Conservation (phyloP, 805 yeast species). For the Clavispora carvajalis region DNA sequence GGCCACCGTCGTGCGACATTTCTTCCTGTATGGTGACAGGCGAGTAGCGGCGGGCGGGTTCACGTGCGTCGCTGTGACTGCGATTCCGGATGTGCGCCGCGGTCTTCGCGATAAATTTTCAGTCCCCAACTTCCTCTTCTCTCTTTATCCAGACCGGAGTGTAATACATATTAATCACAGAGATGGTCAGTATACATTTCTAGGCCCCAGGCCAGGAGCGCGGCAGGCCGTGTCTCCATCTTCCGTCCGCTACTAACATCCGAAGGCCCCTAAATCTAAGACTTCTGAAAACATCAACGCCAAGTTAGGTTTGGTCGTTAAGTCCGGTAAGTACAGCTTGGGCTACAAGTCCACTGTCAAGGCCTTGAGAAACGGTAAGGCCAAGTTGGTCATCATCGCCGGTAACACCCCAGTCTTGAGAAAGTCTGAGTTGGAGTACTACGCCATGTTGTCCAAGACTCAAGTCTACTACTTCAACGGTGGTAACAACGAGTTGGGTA, state of each 20-base stretch:
- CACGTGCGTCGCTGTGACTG: slow-evolving; percentile 6
- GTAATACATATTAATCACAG: slow-evolving; percentile 56
- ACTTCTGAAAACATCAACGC: slow-evolving; percentile 95
- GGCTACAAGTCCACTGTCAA: slow-evolving; percentile 99
- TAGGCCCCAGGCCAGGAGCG: not conserved
- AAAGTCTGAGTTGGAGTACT: slow-evolving; percentile 99
- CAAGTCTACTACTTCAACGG: slow-evolving; percentile 98
- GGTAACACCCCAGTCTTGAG: slow-evolving; percentile 99
- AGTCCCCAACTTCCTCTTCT: not conserved
- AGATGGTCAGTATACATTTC: slow-evolving; percentile 81
- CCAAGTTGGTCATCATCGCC: slow-evolving; percentile 96
- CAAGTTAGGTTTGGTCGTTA: slow-evolving; percentile 95
- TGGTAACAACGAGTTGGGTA: slow-evolving; percentile 99
- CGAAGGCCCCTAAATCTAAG: slow-evolving; percentile 91
- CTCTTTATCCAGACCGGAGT: slow-evolving; percentile 79
- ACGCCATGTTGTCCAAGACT: slow-evolving; percentile 99
- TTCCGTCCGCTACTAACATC: slow-evolving; percentile 35
- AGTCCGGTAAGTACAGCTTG: slow-evolving; percentile 99
- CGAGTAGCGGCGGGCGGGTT: too few species aligned
- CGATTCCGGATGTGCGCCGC: slow-evolving; percentile 1
- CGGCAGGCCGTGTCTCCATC: not conserved
- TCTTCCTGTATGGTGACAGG: not conserved
- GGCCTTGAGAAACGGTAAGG: slow-evolving; percentile 98
- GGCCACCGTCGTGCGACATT: not conserved
- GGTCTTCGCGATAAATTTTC: slow-evolving; percentile 12